phyloP scores from a whole-genome alignment of 345 rosid species.

The Eucalyptus shirleyi region DNA sequence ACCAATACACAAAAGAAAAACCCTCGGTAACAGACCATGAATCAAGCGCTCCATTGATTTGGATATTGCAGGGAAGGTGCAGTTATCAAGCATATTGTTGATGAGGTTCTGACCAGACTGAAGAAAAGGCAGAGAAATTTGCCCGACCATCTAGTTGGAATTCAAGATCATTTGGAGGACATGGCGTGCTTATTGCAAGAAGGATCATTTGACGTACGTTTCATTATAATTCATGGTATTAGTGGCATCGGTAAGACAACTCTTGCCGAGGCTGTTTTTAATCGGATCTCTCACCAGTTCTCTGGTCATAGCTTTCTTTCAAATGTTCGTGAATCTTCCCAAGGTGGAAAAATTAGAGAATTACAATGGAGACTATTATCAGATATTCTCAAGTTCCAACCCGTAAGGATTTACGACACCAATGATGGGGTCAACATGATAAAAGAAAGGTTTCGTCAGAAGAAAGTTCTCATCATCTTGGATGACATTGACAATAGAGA shows the following conservation, averaged over 20 bases:
- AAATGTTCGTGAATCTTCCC: neutral
- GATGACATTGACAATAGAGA: neutral
- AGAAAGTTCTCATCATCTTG: neutral
- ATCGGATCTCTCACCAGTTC: neutral
- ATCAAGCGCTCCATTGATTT: neutral
- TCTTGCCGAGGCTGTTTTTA: neutral
- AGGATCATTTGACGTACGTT: neutral
- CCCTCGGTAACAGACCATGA: neutral
- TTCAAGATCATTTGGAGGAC: neutral
- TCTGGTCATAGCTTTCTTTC: neutral
- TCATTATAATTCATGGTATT: neutral
- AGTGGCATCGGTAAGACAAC: conserved; percentile 1
- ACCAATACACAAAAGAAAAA: neutral
- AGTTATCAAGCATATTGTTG: neutral
- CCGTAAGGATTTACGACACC: neutral
- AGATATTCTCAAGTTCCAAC: neutral
- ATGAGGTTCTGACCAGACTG: neutral
- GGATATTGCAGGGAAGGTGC: neutral
- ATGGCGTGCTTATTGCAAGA: neutral
- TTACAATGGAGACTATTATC: neutral
- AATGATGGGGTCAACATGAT: neutral
- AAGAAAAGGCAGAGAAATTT: neutral
- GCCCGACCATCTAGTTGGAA: neutral
- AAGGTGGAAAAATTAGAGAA: neutral
- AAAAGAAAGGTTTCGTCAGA: neutral